Evolutionary conservation across 2,329 filamentous ascomycete species (phyloP).

Genomic region (Cryphonectria radicalis): DNA sequence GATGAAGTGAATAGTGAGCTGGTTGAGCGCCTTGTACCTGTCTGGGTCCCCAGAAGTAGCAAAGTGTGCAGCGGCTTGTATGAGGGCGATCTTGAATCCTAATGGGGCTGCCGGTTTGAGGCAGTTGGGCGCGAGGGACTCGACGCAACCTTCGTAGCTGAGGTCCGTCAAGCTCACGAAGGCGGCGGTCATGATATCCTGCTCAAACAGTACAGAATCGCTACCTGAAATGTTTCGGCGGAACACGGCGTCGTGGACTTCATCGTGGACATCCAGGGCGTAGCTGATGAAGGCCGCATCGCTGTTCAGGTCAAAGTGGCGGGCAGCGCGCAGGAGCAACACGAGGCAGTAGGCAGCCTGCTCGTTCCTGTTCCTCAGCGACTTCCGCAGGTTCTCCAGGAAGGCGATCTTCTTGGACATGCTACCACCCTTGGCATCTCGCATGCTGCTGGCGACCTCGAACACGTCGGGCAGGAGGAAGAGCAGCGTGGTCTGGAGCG

Average conservation of each 20-base stretch:
- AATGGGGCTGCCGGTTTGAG: slow-evolving; percentile 60
- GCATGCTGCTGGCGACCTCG: slow-evolving; percentile 69
- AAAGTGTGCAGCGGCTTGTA: slow-evolving; percentile 67
- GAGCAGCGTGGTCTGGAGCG: slow-evolving; percentile 65
- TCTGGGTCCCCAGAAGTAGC: slow-evolving; percentile 54
- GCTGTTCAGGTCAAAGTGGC: slow-evolving; percentile 66
- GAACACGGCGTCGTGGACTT: slow-evolving; percentile 69
- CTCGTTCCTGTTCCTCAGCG: slow-evolving; percentile 67
- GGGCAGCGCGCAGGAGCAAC: slow-evolving; percentile 63
- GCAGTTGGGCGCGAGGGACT: slow-evolving; percentile 60
- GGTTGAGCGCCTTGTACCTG: slow-evolving; percentile 60
- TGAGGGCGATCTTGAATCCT: slow-evolving; percentile 64
- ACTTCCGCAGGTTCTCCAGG: slow-evolving; percentile 65
- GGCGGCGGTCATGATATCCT: slow-evolving; percentile 67
- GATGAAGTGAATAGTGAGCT: slow-evolving; percentile 59
- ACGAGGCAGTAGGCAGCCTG: slow-evolving; percentile 70
- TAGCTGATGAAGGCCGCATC: slow-evolving; percentile 69
- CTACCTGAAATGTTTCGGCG: slow-evolving; percentile 52
- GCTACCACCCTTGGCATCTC: slow-evolving; percentile 64
- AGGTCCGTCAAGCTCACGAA: slow-evolving; percentile 69
- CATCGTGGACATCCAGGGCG: slow-evolving; percentile 71
- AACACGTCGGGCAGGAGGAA: slow-evolving; percentile 71
- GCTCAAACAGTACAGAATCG: slow-evolving; percentile 60
- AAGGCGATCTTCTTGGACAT: slow-evolving; percentile 70
- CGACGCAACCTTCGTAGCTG: slow-evolving; percentile 62